Evolutionary conservation across 495 filamentous ascomycete species (phyloP).

Genomic region (Penicillium soppii): DNA sequence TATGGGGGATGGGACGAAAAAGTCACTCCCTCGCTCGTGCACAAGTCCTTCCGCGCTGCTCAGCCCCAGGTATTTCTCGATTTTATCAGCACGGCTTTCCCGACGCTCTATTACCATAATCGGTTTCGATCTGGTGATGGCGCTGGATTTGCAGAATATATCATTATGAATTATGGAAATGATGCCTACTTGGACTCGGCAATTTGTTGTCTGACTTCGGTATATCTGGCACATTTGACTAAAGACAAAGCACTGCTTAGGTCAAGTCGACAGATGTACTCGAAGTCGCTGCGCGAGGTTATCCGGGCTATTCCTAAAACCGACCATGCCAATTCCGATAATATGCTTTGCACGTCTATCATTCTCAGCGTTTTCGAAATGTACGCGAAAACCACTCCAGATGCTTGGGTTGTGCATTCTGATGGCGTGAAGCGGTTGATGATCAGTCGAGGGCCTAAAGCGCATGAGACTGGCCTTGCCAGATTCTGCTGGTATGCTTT

Average conservation of each 20-base stretch:
- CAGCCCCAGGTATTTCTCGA: slow-evolving; percentile 28
- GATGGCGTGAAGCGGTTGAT: slow-evolving; percentile 32
- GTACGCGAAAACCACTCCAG: slow-evolving; percentile 30
- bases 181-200: slow-evolving; percentile 29
- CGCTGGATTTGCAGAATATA: slow-evolving; percentile 24
- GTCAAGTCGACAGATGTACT: slow-evolving; percentile 32
- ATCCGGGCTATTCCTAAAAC: slow-evolving; percentile 21
- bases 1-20: slow-evolving; percentile 17
- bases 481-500: slow-evolving; percentile 32
- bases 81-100: slow-evolving; percentile 31
- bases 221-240: slow-evolving; percentile 29
- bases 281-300: slow-evolving; percentile 22
- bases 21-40: slow-evolving; percentile 25
- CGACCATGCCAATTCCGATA: slow-evolving; percentile 25
- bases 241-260: slow-evolving; percentile 22
- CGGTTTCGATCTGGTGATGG: slow-evolving; percentile 26
- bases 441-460: slow-evolving; percentile 22
- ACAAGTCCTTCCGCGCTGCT: slow-evolving; percentile 20
- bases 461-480: slow-evolving; percentile 21
- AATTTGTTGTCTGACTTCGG: slow-evolving; percentile 29
- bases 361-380: slow-evolving; percentile 40
- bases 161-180: slow-evolving; percentile 23
- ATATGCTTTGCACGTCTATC: slow-evolving; percentile 34
- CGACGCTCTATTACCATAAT: slow-evolving; percentile 34
- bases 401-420: slow-evolving; percentile 34